Conservation (phyloP, 768 basidiomycete genomes). For the Plicaturopsis crispa region DNA sequence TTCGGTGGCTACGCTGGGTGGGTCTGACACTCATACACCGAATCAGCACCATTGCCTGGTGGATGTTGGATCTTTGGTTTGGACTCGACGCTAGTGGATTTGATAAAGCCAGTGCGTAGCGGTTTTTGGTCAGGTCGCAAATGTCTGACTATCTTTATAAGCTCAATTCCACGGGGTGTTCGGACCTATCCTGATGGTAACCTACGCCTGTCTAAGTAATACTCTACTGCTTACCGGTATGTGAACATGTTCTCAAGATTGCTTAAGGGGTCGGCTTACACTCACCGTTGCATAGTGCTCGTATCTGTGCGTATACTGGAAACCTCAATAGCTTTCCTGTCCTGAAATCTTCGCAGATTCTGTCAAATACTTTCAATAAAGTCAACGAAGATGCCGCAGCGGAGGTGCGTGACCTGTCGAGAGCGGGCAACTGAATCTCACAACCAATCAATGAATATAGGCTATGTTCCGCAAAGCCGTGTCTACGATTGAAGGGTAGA, state of each 20-base stretch:
- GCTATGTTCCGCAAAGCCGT: conserved; percentile 95
- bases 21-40: conserved; percentile 11
- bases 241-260: conserved; percentile 13
- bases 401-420: conserved; percentile 44
- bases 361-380: conserved; percentile 91
- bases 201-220: conserved; percentile 88
- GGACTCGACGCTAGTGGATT: conserved; percentile 94
- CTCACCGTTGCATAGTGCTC: too few species aligned
- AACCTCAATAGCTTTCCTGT: too few species aligned
- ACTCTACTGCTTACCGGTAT: conserved; percentile 86
- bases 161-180: conserved; percentile 79
- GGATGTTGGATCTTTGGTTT: conserved; percentile 92
- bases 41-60: conserved; percentile 72
- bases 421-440: conserved; percentile 4
- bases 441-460: too few species aligned
- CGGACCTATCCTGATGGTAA: conserved; percentile 87
- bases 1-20: conserved; percentile 33
- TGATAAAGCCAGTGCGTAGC: conserved; percentile 61
- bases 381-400: conserved; percentile 92
- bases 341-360: conserved; percentile 44
- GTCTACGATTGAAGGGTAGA: conserved; percentile 86
- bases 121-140: conserved; percentile 5
- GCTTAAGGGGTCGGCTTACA: conserved; percentile 2
- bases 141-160: conserved; percentile 15
- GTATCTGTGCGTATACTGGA: too few species aligned